Evolutionary conservation across 2,329 filamentous ascomycete species (phyloP).

Genomic region (Colletotrichum liaoningense): DNA sequence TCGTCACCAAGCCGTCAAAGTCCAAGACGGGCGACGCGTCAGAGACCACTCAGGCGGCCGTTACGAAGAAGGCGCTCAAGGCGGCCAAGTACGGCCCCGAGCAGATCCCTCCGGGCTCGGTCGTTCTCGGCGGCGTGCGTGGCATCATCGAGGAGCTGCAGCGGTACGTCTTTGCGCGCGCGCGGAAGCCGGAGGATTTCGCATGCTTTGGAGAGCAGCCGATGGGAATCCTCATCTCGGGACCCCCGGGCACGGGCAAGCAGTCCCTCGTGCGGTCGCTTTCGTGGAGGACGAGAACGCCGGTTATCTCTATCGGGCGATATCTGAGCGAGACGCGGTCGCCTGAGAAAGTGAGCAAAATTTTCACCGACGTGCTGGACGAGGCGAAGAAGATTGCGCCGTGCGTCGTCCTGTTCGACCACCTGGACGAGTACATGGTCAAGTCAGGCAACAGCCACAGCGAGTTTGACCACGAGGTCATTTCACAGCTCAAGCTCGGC

Average conservation of each 20-base stretch:
- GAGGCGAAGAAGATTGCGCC: constrained; percentile 88
- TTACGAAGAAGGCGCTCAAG: constrained; percentile 27
- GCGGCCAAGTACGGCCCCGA: constrained; percentile 34
- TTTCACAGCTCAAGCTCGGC: constrained; percentile 84
- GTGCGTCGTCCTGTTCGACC: constrained; percentile 90
- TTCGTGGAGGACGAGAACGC: constrained; percentile 77
- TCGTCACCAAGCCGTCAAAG: constrained; percentile 12
- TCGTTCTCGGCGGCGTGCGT: constrained; percentile 28
- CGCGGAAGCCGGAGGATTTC: constrained; percentile 20
- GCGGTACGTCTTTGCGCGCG: constrained; percentile 23
- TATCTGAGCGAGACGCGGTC: constrained; percentile 47
- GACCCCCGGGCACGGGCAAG: constrained; percentile 85
- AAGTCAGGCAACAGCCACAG: constrained; percentile 86
- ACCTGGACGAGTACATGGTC: constrained; percentile 86
- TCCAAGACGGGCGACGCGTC: constrained; percentile 3
- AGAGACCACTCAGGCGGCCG: neutral
- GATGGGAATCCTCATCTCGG: constrained; percentile 80
- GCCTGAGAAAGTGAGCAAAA: constrained; percentile 52
- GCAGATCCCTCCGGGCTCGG: constrained; percentile 29
- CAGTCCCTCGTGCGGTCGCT: constrained; percentile 80
- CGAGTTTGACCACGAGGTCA: constrained; percentile 90
- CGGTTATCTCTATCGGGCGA: constrained; percentile 70
- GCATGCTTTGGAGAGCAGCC: constrained; percentile 48
- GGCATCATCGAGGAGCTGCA: constrained; percentile 16
- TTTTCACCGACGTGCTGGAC: constrained; percentile 63